phyloP scores from a whole-genome alignment of 805 yeast species.

The Starmerella vaccinii region DNA sequence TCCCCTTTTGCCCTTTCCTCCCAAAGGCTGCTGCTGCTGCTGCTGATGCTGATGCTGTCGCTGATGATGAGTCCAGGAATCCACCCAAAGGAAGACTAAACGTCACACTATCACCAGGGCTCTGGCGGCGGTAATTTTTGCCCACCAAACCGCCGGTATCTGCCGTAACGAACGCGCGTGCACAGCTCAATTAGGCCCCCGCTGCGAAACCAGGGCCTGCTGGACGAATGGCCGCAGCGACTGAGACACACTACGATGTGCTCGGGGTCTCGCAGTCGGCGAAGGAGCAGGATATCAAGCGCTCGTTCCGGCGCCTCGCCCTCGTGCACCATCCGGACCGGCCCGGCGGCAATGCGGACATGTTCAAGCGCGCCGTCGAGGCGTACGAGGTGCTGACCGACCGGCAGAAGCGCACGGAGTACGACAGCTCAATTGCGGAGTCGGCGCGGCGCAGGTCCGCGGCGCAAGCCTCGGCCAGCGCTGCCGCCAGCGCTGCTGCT shows the following conservation, averaged over 20 bases:
- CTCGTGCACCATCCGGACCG: conserved; percentile 40
- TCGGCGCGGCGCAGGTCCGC: neutral
- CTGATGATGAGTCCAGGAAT: no score
- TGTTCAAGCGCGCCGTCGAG: conserved; percentile 30
- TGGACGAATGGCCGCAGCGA: neutral
- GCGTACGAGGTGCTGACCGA: conserved; percentile 32
- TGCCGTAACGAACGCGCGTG: no score
- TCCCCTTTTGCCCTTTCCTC: no score
- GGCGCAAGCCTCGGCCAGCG: neutral
- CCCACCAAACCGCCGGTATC: no score
- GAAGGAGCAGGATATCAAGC: conserved; percentile 11
- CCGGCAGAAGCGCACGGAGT: conserved; percentile 25
- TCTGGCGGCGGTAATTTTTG: no score
- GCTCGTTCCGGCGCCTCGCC: conserved; percentile 33
- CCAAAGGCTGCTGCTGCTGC: no score
- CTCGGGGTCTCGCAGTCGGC: neutral
- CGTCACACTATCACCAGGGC: neutral
- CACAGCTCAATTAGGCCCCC: neutral
- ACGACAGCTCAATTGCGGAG: conserved; percentile 27
- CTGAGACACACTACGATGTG: conserved; percentile 10
- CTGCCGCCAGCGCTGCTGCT: conserved; percentile 9
- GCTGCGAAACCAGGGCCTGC: neutral
- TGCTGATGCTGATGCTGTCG: no score
- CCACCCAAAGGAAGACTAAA: no score
- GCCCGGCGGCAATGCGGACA: conserved; percentile 23